A percentile compares a stretch with the other conserved stretches of the same genome.
These are phyloP conservation scores for Marasmius oreades DNA, from an alignment of 1,284 basidiomycete species.

Conservation along the genomic window DNA sequence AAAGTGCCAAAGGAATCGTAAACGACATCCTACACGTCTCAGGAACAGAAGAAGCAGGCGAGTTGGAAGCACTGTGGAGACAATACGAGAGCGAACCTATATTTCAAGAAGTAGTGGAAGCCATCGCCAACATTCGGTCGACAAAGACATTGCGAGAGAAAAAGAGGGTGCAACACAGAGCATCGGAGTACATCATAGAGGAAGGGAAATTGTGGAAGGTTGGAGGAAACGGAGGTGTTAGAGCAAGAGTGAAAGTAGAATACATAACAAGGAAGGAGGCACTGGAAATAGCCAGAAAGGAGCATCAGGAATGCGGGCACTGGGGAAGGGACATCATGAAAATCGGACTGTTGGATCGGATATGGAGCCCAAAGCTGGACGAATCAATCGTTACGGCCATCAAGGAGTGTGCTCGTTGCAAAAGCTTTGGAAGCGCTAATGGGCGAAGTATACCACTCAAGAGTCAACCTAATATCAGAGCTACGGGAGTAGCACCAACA, in stretches of 20 bases:
- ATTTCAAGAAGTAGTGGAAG: slow-evolving; percentile 26
- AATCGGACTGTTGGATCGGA: slow-evolving; percentile 20
- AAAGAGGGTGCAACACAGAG: slow-evolving; percentile 23
- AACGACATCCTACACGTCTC: slow-evolving; percentile 24
- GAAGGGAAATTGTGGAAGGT: slow-evolving; percentile 30
- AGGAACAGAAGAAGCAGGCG: background rate
- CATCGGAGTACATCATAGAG: slow-evolving; percentile 26
- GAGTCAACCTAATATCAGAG: no score
- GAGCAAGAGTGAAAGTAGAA: slow-evolving; percentile 17
- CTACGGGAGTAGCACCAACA: no score
- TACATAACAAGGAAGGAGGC: slow-evolving; percentile 17
- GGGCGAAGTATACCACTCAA: no score
- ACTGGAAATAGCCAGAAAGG: background rate
- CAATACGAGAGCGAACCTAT: slow-evolving; percentile 25
- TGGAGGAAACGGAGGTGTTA: slow-evolving; percentile 11
- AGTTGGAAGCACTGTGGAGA: slow-evolving; percentile 1
- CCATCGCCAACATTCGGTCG: slow-evolving; percentile 16
- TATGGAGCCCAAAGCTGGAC: slow-evolving; percentile 27
- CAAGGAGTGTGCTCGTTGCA: slow-evolving; percentile 25
- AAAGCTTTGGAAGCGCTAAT: slow-evolving; percentile 24
- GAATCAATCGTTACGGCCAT: slow-evolving; percentile 26
- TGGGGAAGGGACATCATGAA: slow-evolving; percentile 27
- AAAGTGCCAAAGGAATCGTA: slow-evolving; percentile 19
- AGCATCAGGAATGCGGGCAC: slow-evolving; percentile 25
- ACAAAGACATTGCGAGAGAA: background rate